Evolutionary conservation across 169 alveolate genomes (phyloP).

Genomic region (Besnoitia besnoiti): DNA sequence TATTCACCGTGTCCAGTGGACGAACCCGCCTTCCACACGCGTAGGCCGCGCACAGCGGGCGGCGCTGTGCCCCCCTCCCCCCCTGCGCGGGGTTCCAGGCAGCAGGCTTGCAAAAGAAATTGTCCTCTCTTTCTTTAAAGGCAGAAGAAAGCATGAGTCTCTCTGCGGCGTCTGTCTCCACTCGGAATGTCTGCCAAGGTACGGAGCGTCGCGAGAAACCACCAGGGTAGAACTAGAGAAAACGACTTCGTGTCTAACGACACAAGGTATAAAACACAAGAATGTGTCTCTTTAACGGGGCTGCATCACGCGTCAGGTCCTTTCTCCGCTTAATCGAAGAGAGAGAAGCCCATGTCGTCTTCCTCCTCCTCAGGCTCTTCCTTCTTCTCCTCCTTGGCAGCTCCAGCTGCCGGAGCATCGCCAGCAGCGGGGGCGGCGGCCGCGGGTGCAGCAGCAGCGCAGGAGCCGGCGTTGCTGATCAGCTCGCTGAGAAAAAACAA

Average conservation of each 20-base stretch:
- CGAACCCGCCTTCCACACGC: too few relatives aligned
- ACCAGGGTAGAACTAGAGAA: not conserved
- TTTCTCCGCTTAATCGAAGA: slow-evolving; percentile 44
- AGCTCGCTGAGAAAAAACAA: slow-evolving; percentile 38
- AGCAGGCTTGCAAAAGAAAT: too few relatives aligned
- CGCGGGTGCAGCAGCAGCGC: slow-evolving; percentile 55
- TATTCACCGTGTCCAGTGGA: too few relatives aligned
- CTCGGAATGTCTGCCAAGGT: not conserved
- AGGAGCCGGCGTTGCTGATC: slow-evolving; percentile 49
- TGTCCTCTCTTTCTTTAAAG: not conserved
- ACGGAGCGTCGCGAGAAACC: not conserved
- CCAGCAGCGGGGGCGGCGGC: slow-evolving; percentile 60
- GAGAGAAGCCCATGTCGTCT: slow-evolving; percentile 69
- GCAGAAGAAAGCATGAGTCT: not conserved
- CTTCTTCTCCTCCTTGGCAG: slow-evolving; percentile 60
- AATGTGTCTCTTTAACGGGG: not conserved
- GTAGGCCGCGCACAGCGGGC: too few relatives aligned
- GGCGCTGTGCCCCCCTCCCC: too few relatives aligned
- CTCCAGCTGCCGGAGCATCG: slow-evolving; percentile 47
- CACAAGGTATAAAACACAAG: not conserved
- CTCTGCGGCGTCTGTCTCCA: not conserved
- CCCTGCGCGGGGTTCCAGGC: too few relatives aligned
- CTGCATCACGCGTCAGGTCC: not conserved
- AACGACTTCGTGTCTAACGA: not conserved
- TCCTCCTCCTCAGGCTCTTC: slow-evolving; percentile 68